A percentile compares a stretch with the other conserved stretches of the same genome.
Conservation (phyloP, 352 stramenopile species). For the Phytophthora pisi region DNA sequence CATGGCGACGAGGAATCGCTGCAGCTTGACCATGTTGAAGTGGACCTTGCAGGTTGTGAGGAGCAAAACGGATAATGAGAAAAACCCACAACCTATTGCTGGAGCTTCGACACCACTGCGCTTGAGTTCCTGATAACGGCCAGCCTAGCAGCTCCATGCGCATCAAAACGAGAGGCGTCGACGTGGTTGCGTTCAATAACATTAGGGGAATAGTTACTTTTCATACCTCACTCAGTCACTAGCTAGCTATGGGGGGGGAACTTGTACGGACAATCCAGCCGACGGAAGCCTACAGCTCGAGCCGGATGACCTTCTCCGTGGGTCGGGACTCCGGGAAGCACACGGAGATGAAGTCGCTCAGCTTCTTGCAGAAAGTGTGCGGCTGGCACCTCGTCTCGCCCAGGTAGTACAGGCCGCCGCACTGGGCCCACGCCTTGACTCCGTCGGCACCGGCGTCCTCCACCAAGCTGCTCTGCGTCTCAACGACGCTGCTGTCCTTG, state of each 20-base stretch:
- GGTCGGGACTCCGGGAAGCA: conserved; percentile 37
- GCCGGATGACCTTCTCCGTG: conserved; percentile 32
- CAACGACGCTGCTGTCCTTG: conserved; percentile 1
- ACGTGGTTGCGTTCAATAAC: conserved; percentile 28
- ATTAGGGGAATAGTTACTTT: conserved; percentile 35
- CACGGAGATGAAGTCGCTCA: conserved; percentile 41
- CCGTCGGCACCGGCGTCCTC: conserved; percentile 7
- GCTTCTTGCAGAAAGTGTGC: conserved; percentile 35
- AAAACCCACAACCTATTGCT: background rate
- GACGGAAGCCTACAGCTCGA: conserved; percentile 21
- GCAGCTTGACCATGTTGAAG: conserved; percentile 8
- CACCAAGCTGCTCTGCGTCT: conserved; percentile 5
- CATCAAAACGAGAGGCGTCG: background rate
- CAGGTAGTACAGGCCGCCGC: conserved; percentile 35
- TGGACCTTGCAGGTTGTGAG: background rate
- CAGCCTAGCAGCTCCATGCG: background rate
- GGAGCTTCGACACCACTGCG: background rate
- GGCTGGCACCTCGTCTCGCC: conserved; percentile 32
- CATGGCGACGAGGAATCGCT: conserved; percentile 4
- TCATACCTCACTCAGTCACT: conserved; percentile 11
- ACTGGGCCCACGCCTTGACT: conserved; percentile 35
- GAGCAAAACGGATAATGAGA: conserved; percentile 20
- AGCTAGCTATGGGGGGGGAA: conserved; percentile 19
- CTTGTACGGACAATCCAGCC: background rate
- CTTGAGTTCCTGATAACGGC: conserved; percentile 9